Base-by-base conservation (phyloP, 495 filamentous ascomycete genomes). In the Margaritispora aquatica region DNA sequence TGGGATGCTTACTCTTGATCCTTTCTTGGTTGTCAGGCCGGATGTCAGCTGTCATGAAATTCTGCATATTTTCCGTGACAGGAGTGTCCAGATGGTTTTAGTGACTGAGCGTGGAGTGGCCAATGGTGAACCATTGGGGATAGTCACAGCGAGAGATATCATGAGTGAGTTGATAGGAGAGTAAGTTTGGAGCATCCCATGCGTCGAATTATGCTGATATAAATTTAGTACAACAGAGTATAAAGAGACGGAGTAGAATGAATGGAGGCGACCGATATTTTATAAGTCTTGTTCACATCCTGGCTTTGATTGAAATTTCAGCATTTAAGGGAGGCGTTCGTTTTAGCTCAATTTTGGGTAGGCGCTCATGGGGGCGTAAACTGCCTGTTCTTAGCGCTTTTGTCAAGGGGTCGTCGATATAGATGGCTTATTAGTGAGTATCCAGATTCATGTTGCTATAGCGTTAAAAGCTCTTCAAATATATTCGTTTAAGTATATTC, bases 141-240 rank as follows among this genome's bases (percentile, higher is more conserved):
- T 60, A 0, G 23, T 60, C 13, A 60, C 50, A 7, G 29, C 38
- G 17, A 55, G 51, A 26, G 58, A 60, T 29, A 19, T 60, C 7
- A 31, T 60, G 36, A 51, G 48, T 41, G 58, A 53, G 15, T 13
- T 60, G 27, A 60, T 60, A 47, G 46, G 58, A 54, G 52, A 54
- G 26, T 23, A 26, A 44, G 20, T 46, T 2, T 26, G 5, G 19
- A 50, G 13, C 11, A 5, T 50, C 26, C 21, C 5, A 23, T 23
- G 2, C 7, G 4, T 26, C 5, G 24, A 24, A 17, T 2, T 3
- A 50, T 4, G 20, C 47, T 50, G 26, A 50, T 22, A 17, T 24
- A 5, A 3, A 50, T 50, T 44, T 44, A 50, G 47, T 50, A 19
- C 47, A 5, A 50, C 24, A 10, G 47, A 24, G 17, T 50, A 24